These are phyloP conservation scores for Psilocybe subaeruginosa DNA, from an alignment of 768 basidiomycete species.

Conservation along the genomic window DNA sequence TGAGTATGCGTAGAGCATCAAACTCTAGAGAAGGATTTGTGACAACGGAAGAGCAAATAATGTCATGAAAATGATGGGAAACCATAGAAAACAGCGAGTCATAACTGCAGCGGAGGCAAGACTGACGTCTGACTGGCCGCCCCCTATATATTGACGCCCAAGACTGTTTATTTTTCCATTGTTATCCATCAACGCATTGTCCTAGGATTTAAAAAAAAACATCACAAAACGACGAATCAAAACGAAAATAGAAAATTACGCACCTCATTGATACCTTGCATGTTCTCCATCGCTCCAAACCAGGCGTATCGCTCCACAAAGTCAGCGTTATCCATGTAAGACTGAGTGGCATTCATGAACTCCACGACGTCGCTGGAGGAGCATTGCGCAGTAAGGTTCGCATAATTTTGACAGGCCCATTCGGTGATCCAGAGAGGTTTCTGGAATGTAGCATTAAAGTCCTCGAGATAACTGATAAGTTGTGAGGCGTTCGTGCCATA, in stretches of 20 bases:
- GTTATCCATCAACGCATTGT: neutral
- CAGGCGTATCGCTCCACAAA: constrained; percentile 56
- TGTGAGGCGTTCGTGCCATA: constrained; percentile 54
- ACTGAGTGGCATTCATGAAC: constrained; percentile 55
- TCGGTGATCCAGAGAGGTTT: constrained; percentile 63
- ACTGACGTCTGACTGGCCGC: neutral
- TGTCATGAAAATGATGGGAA: neutral
- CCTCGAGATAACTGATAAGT: constrained; percentile 49
- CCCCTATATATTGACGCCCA: neutral
- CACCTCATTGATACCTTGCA: constrained; percentile 52
- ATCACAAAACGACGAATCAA: neutral
- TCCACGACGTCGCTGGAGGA: constrained; percentile 42
- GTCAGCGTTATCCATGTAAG: constrained; percentile 52
- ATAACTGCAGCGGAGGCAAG: neutral
- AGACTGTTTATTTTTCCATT: neutral
- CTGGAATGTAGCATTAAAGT: constrained; percentile 55
- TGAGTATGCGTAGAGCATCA: neutral
- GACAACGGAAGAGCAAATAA: neutral
- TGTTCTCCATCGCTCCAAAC: constrained; percentile 59
- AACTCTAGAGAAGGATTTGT: neutral
- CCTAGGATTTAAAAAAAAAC: neutral
- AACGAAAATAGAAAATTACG: neutral
- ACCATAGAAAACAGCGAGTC: neutral
- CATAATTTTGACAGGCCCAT: constrained; percentile 60
- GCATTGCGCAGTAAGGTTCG: constrained; percentile 44